A percentile compares a stretch with the other conserved stretches of the same genome.
phyloP scores from a whole-genome alignment of 805 yeast genomes.

The Suhomyces faveliae region DNA sequence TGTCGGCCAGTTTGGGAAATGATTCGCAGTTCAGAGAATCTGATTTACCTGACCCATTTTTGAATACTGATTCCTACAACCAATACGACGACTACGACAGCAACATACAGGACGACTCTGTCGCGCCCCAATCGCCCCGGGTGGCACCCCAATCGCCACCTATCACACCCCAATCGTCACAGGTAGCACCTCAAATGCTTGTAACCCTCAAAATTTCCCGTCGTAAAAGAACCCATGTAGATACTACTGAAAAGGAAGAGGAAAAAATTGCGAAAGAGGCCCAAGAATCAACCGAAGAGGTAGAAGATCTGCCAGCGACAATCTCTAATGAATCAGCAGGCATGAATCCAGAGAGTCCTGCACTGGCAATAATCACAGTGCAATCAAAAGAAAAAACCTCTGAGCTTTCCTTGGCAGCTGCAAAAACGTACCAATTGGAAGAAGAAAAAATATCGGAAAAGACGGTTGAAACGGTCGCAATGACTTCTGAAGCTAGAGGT shows the following conservation, averaged over 20 bases:
- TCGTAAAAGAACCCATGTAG: no score
- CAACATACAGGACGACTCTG: neutral
- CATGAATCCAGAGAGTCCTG: neutral
- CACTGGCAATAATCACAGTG: neutral
- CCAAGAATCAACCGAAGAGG: neutral
- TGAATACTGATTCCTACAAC: neutral
- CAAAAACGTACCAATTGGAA: neutral
- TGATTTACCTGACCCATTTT: neutral
- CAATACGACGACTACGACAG: neutral
- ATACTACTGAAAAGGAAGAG: no score
- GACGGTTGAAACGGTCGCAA: neutral
- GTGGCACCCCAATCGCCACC: neutral
- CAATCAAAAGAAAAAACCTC: neutral
- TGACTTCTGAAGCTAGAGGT: neutral
- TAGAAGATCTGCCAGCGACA: neutral
- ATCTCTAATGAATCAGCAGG: neutral
- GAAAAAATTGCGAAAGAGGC: no score
- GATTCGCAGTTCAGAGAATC: neutral
- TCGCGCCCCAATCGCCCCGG: neutral
- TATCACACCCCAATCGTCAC: neutral
- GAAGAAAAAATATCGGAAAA: neutral
- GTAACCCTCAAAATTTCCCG: neutral
- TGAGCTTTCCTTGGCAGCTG: neutral
- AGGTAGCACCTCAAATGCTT: neutral
- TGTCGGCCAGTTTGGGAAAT: constrained; percentile 1